phyloP scores from a whole-genome alignment of 192 early-diverging fungal genomes.

The Coemansia sp. region DNA sequence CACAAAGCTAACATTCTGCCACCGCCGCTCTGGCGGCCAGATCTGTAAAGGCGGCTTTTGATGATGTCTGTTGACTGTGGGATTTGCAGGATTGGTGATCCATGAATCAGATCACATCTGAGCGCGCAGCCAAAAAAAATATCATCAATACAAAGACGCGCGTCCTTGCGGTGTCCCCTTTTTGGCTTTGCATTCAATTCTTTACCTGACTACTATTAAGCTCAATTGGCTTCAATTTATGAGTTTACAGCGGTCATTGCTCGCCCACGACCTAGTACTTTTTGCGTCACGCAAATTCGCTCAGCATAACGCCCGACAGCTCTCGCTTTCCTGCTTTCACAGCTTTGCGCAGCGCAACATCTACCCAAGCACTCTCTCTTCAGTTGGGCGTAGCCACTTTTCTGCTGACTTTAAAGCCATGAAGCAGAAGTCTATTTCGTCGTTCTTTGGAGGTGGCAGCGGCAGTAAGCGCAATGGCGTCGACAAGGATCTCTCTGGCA shows the following conservation, averaged over 20 bases:
- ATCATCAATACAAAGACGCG: background rate
- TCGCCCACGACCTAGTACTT: background rate
- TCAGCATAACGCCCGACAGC: background rate
- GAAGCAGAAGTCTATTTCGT: constrained; percentile 35
- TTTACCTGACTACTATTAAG: background rate
- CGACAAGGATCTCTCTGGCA: background rate
- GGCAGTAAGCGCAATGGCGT: constrained; percentile 1
- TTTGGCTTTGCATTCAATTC: background rate
- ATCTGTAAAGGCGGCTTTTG: background rate
- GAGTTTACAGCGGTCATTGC: background rate
- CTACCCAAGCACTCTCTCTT: background rate
- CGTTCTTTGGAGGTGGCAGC: constrained; percentile 34
- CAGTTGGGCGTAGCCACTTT: background rate
- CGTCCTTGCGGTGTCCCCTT: background rate
- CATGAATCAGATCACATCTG: background rate
- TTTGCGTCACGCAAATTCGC: background rate
- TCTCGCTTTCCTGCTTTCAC: background rate
- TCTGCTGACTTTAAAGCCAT: background rate
- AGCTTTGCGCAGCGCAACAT: background rate
- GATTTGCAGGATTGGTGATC: background rate
- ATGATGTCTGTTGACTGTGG: no score
- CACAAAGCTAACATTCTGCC: background rate
- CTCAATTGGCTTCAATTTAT: background rate
- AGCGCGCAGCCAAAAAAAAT: background rate
- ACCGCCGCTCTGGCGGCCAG: background rate